Base-by-base conservation (phyloP, 148 eudicot genomes). In the Rhododendron williamsianum region DNA sequence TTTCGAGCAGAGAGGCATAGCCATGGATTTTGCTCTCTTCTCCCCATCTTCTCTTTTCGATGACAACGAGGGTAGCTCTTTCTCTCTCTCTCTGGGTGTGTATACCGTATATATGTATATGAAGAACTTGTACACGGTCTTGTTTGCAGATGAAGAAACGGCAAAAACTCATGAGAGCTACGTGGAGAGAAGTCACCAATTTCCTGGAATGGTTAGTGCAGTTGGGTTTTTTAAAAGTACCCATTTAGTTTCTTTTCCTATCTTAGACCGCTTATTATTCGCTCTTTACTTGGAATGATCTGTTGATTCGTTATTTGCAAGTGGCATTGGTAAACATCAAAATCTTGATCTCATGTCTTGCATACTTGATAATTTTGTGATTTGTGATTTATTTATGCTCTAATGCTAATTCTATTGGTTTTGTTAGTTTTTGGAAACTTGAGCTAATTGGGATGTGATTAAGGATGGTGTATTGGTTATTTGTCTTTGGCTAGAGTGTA, bases 21-120 rank as follows among this genome's bases (percentile, higher is more conserved):
- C 46, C 3, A 96, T 96, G 99, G 99, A 96, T 81, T 91, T 91
- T 76, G 98, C 99, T 58, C 90, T 96, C n/a, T 96, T 96, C 91
- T 96, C 99, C 36, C 96, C 98, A 1, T 93, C 95, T 82, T 96
- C 97, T 45, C 93, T 96, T 41, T 96, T 96, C 86, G 92, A 89
- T 45, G 89, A 89, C 60, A 19, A 80, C 23, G 93, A 91, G 74
- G 94, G 82, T 77, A 86, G 23, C 58, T 84, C 60, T 73, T 54
- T 84, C 67, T 49, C 54, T 71, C 60, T 16, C 9, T 49, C 54
- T 71, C 60, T 21, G 45, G 8, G 2, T 60, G 38, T n/a, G 54
- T 19, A 23, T 79, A 38, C 54, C 27, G 7, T 41, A 38, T 43
- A 13, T 52, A 12, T 16, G 6, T 80, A 33, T 49, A 16, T 15